Evolutionary conservation across 169 alveolate species (phyloP).

Genomic region (Prorocentrum cordatum): DNA sequence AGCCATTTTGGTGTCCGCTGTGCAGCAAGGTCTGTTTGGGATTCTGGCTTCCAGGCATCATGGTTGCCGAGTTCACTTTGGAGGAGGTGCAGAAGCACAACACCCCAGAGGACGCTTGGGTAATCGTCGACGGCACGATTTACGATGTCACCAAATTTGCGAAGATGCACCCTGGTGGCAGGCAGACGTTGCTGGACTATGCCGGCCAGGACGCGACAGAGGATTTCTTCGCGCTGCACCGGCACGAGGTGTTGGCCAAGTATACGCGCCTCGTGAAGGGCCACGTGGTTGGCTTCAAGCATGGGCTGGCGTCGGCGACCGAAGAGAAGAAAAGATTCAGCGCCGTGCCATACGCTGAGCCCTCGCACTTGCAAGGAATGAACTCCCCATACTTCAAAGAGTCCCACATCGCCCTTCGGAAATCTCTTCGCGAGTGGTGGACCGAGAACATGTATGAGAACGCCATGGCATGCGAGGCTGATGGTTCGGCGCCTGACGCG

Average conservation of each 20-base stretch:
- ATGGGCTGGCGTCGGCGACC: too few species aligned
- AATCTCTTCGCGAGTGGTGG: too few species aligned
- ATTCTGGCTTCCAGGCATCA: too few species aligned
- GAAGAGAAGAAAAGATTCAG: neutral
- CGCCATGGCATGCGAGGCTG: too few species aligned
- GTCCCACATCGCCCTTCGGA: too few species aligned
- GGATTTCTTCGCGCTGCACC: neutral
- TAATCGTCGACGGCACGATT: slow-evolving; percentile 75
- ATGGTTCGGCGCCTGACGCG: too few species aligned
- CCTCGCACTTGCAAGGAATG: neutral
- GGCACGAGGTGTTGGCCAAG: neutral
- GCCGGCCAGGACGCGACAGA: slow-evolving; percentile 31
- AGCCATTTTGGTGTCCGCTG: too few species aligned
- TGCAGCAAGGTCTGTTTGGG: too few species aligned
- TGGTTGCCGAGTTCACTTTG: neutral
- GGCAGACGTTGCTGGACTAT: slow-evolving; percentile 23
- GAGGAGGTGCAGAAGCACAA: neutral
- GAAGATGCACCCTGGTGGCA: slow-evolving; percentile 61
- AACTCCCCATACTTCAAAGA: neutral
- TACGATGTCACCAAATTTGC: slow-evolving; percentile 68
- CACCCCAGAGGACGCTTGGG: neutral
- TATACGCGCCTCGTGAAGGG: neutral
- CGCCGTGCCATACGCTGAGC: neutral
- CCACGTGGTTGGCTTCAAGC: neutral
- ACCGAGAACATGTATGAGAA: too few species aligned